phyloP scores from a whole-genome alignment of 768 basidiomycete species.

The Rhodotorula kratochvilovae region DNA sequence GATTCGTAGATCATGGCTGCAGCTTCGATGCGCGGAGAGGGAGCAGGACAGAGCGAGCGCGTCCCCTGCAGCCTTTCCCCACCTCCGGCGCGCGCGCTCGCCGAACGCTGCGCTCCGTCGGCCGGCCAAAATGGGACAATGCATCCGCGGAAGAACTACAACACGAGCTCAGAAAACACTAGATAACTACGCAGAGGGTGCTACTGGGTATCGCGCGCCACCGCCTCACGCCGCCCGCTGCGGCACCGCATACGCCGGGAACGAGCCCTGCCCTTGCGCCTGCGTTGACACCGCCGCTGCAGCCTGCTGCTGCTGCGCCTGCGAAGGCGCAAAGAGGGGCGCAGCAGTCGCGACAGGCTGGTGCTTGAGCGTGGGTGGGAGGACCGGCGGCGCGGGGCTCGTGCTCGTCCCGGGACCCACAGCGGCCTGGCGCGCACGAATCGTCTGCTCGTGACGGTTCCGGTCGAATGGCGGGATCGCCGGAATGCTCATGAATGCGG shows the following conservation, averaged over 20 bases:
- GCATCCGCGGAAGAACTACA: background rate
- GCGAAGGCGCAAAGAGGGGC: background rate
- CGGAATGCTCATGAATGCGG: constrained; percentile 30
- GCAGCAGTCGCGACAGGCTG: background rate
- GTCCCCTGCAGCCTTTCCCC: too few species aligned
- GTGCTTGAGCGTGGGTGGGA: background rate
- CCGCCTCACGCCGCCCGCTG: background rate
- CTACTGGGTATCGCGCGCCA: background rate
- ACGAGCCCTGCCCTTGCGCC: background rate
- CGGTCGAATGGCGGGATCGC: constrained; percentile 33
- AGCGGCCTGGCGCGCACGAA: constrained; percentile 2
- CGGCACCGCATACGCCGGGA: background rate
- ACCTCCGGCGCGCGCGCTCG: too few species aligned
- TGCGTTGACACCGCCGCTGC: background rate
- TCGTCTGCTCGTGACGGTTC: constrained; percentile 21
- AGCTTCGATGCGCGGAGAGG: background rate
- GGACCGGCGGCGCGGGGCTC: background rate
- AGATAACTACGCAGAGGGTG: background rate
- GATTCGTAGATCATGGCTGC: constrained; percentile 11
- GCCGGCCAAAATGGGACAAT: background rate
- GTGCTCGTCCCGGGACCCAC: background rate
- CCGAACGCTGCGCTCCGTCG: too few species aligned
- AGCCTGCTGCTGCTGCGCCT: background rate
- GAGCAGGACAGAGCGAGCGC: background rate
- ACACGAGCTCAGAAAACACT: background rate